These are phyloP conservation scores for Cytospora chrysosperma DNA, from an alignment of 2,329 filamentous ascomycete genomes.

Conservation along the genomic window DNA sequence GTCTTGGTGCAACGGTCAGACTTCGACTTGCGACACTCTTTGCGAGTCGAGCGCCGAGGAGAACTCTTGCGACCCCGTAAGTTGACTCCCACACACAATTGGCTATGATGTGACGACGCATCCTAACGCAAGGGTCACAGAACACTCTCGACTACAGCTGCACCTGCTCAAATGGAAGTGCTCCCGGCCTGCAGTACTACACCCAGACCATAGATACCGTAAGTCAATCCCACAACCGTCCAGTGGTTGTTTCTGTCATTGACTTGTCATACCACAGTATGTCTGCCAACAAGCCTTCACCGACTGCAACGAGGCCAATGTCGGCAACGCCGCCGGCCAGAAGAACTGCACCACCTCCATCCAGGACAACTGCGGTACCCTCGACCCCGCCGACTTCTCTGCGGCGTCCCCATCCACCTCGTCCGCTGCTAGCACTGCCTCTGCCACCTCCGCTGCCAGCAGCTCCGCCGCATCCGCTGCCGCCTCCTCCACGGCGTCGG, in stretches of 20 bases:
- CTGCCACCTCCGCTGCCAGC: constrained; percentile 20
- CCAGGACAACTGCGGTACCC: constrained; percentile 46
- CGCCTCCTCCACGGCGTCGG: constrained; percentile 27
- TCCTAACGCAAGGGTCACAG: constrained; percentile 31
- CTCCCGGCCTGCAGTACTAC: constrained; percentile 54
- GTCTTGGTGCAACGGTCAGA: constrained; percentile 52
- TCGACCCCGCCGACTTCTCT: constrained; percentile 35
- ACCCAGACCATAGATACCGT: constrained; percentile 49
- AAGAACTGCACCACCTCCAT: constrained; percentile 49
- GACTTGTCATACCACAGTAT: constrained; percentile 37
- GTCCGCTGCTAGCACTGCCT: constrained; percentile 16
- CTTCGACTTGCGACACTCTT: constrained; percentile 49
- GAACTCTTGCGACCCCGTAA: constrained; percentile 50
- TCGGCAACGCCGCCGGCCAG: constrained; percentile 44
- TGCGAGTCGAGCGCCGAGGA: constrained; percentile 40
- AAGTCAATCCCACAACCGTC: constrained; percentile 25
- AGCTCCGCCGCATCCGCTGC: constrained; percentile 22
- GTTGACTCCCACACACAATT: constrained; percentile 26
- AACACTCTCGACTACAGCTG: constrained; percentile 47
- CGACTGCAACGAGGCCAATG: constrained; percentile 46
- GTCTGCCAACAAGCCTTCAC: constrained; percentile 50
- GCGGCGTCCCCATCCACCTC: constrained; percentile 28
- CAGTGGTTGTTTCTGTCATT: constrained; percentile 19
- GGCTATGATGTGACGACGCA: constrained; percentile 17
- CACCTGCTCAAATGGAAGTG: constrained; percentile 48